A percentile compares a stretch with the other conserved stretches of the same genome.
These are phyloP conservation scores for Fonsecaea pedrosoi DNA, from an alignment of 2,329 filamentous ascomycete genomes.

Conservation along the genomic window DNA sequence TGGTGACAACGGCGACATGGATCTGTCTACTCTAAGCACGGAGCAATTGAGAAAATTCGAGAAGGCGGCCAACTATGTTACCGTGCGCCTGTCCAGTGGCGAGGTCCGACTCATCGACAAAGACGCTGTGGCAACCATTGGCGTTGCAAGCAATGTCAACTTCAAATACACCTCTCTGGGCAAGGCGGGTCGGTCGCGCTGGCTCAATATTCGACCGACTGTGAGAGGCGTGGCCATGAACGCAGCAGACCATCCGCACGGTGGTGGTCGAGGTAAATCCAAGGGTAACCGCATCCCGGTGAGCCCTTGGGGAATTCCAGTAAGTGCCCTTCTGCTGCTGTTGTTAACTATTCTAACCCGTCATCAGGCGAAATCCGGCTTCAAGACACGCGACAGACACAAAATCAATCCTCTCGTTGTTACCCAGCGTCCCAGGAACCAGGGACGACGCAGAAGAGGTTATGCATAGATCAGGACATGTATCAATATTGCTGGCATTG, in stretches of 20 bases:
- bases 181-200: slow-evolving; percentile 91
- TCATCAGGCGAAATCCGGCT: slow-evolving; percentile 63
- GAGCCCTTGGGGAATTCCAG: slow-evolving; percentile 94
- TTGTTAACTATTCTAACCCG: slow-evolving; percentile 24
- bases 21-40: slow-evolving; percentile 47
- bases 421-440: slow-evolving; percentile 80
- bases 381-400: slow-evolving; percentile 87
- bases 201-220: slow-evolving; percentile 92
- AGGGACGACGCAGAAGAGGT: slow-evolving; percentile 75
- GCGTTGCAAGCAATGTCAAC: slow-evolving; percentile 90
- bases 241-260: slow-evolving; percentile 96
- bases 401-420: slow-evolving; percentile 95
- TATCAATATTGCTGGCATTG: slow-evolving; percentile 7
- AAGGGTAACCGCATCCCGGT: slow-evolving; percentile 97
- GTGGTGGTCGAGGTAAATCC: slow-evolving; percentile 98
- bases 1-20: slow-evolving; percentile 32
- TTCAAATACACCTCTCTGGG: slow-evolving; percentile 89
- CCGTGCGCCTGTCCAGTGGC: slow-evolving; percentile 86
- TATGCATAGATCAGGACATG: slow-evolving; percentile 28
- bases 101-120: slow-evolving; percentile 88
- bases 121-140: slow-evolving; percentile 93
- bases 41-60: slow-evolving; percentile 52
- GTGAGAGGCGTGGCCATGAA: slow-evolving; percentile 99
- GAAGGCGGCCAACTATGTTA: slow-evolving; percentile 78
- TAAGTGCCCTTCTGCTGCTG: slow-evolving; percentile 59